Base-by-base conservation (phyloP, 176 grass and related monocot genomes). In the Zea luxurians region DNA sequence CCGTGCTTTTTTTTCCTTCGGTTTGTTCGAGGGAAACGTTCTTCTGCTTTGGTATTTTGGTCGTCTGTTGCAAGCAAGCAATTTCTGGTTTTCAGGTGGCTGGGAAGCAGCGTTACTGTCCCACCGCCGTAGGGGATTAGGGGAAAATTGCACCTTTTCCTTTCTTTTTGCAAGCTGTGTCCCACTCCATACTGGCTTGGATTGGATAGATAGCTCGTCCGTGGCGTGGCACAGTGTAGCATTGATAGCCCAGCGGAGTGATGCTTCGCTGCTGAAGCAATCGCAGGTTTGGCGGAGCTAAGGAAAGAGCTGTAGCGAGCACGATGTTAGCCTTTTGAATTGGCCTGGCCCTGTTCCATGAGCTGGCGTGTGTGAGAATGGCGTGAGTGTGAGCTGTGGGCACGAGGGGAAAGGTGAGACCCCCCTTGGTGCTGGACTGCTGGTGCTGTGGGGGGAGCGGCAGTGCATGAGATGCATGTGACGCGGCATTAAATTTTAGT, bases 281-380 rank as follows among this genome's bases (percentile, higher is more conserved):
- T 61, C 18, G 41, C 18, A 27, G 41, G 49, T 74, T 67, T 85
- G 37, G 21, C 42, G 6, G 78, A n/a, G 61, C 16, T n/a, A 57
- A 38, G 41, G 45, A 13, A 63, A 48, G 67, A 78, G 61, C 74
- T 49, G 16, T 12, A 42, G 35, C 49, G 55, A 8, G 18, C 74
- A 50, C 36, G 41, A 8, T 66, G 20, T 44, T 48, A 15, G 3
- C 44, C 0, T 42, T 59, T 27, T 27, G 27, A 27, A 27, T 49
- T 35, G 15, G 61, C 45, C 38, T 15, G 45, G 15, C 10, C 13
- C 4, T 9, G 50, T 44, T 63, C 9, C 12, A 27, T 52, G 62
- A 79, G 66, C 61, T 88, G 53, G 48, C 35, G 8, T 34, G 62
- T 75, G 53, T 68, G 37, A 61, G 10, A 57, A 72, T 37, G 36